Conservation (phyloP, 1,139 yeast species). For the Diutina siamensis region DNA sequence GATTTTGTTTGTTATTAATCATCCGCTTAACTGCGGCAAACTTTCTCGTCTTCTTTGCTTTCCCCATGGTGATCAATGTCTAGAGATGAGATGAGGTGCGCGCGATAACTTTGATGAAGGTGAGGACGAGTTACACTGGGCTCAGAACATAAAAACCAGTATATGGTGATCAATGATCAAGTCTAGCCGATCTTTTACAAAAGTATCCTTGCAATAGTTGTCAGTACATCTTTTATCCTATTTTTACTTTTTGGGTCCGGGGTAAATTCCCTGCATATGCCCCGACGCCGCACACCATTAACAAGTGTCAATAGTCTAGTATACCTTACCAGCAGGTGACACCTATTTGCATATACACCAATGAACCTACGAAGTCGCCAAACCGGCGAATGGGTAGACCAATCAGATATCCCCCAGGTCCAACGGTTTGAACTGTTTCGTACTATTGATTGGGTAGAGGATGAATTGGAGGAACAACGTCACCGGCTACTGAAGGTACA, state of each 20-base stretch:
- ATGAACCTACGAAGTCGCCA: slow-evolving; percentile 14
- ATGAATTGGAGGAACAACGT: slow-evolving; percentile 48
- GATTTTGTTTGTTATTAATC: slow-evolving; percentile 23
- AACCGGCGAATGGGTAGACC: slow-evolving; percentile 31
- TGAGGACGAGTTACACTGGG: no score
- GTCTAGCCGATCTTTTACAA: no score
- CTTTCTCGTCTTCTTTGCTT: slow-evolving; percentile 93
- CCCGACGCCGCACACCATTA: neutral
- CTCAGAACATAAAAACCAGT: no score
- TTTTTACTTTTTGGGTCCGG: no score
- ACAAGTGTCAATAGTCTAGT: neutral
- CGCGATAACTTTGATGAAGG: no score
- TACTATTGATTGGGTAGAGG: slow-evolving; percentile 83
- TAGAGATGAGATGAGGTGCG: neutral
- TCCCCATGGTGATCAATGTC: slow-evolving; percentile 66
- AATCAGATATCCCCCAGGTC: slow-evolving; percentile 23
- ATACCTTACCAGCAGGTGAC: neutral
- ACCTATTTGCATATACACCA: neutral
- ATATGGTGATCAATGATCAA: no score
- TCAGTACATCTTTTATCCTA: no score
- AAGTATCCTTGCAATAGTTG: no score
- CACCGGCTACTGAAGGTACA: slow-evolving; percentile 17
- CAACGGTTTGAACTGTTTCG: slow-evolving; percentile 46
- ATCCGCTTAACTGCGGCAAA: slow-evolving; percentile 79
- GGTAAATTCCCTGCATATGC: neutral